phyloP scores from a whole-genome alignment of 139 green algal genomes.

The Closterium sp. region DNA sequence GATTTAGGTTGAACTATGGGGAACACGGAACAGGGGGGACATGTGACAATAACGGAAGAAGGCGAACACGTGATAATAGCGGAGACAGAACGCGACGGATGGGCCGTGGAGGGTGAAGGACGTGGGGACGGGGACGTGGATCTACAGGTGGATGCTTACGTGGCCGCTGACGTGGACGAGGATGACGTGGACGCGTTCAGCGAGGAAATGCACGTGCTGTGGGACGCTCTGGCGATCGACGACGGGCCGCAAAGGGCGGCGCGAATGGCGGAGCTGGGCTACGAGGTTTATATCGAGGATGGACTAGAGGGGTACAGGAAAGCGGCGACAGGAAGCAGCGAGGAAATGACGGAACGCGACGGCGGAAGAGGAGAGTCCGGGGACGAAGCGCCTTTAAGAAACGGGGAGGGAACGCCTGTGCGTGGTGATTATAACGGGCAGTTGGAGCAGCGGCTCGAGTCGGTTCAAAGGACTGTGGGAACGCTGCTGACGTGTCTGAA shows the following conservation, averaged over 20 bases:
- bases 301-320: not conserved
- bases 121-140: not conserved
- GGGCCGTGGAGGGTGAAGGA: not conserved
- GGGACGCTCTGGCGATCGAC: not conserved
- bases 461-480: not conserved
- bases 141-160: not conserved
- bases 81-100: not conserved
- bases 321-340: too few relatives aligned
- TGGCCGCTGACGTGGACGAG: not conserved
- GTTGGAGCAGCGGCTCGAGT: not conserved
- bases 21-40: not conserved
- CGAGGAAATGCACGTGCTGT: not conserved
- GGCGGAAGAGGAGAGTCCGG: too few relatives aligned
- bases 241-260: not conserved
- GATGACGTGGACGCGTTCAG: not conserved
- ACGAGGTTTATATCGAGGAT: not conserved
- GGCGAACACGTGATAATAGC: not conserved
- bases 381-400: too few relatives aligned
- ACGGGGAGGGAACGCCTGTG: too few relatives aligned
- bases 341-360: too few relatives aligned
- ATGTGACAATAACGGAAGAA: not conserved
- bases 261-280: not conserved
- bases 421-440: too few relatives aligned
- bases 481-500: not conserved
- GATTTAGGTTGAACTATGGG: too few relatives aligned